Conservation (phyloP, 306 rosid genomes). For the Cicer pinnatifidum region DNA sequence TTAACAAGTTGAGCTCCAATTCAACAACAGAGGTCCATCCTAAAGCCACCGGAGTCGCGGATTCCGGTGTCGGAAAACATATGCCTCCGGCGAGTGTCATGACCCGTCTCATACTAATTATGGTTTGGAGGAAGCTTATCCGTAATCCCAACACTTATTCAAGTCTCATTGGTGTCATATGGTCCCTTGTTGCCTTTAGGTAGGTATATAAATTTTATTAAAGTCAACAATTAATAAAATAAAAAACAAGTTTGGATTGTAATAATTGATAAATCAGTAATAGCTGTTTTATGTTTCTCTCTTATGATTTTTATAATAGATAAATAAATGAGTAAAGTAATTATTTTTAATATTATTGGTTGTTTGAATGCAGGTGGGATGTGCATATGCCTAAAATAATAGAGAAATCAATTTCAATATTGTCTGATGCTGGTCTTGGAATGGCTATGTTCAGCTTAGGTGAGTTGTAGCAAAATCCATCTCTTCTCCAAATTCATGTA, state of each 20-base stretch:
- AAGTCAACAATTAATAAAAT: conserved; percentile 3
- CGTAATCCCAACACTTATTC: conserved; percentile 96
- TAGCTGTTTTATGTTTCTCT: background rate
- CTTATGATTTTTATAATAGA: background rate
- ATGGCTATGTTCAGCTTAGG: conserved; percentile 99
- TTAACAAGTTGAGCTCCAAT: conserved; percentile 62
- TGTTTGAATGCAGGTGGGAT: conserved; percentile 63
- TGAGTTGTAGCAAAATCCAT: conserved; percentile 47
- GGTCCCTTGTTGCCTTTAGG: conserved; percentile 95
- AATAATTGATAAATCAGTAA: background rate
- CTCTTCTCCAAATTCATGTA: conserved; percentile 12
- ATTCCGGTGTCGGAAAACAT: conserved; percentile 53
- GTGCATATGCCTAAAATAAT: conserved; percentile 83
- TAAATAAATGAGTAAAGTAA: background rate
- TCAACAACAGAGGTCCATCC: conserved; percentile 74
- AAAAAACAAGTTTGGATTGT: background rate
- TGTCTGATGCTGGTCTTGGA: conserved; percentile 95
- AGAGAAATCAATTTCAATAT: conserved; percentile 79
- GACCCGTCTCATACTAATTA: conserved; percentile 90
- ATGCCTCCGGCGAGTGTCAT: conserved; percentile 99
- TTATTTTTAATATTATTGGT: background rate
- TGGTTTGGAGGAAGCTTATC: conserved; percentile 98
- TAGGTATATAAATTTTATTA: conserved; percentile 36
- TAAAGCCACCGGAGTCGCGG: conserved; percentile 51
- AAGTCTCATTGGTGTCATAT: conserved; percentile 81